A percentile compares a stretch with the other conserved stretches of the same genome.
phyloP scores from a whole-genome alignment of 2,329 filamentous ascomycete genomes.

The Ilyonectria sp. region DNA sequence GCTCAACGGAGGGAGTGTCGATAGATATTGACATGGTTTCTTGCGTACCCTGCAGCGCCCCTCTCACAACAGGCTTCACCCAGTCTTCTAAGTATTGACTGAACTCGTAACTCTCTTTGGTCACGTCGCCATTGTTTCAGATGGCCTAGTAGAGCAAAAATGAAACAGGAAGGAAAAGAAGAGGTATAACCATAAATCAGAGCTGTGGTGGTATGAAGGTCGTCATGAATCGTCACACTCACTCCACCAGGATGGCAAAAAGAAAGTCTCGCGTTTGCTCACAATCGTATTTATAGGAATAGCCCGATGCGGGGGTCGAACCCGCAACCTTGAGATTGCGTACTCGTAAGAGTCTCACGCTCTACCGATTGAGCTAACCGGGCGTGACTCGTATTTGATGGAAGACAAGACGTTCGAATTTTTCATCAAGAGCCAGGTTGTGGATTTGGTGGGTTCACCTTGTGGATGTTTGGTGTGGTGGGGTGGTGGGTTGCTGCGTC shows the following conservation, averaged over 20 bases:
- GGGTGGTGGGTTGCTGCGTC: background rate
- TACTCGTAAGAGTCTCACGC: conserved; percentile 74
- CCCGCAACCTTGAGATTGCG: conserved; percentile 69
- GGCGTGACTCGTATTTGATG: conserved; percentile 38
- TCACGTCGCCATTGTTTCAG: too few relatives aligned
- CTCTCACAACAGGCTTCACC: too few relatives aligned
- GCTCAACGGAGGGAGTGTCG: too few relatives aligned
- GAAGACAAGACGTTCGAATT: background rate
- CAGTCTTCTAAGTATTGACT: too few relatives aligned
- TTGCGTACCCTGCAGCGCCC: too few relatives aligned
- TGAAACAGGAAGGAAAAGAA: too few relatives aligned
- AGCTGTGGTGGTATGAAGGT: too few relatives aligned
- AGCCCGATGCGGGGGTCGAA: conserved; percentile 64
- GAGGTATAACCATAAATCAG: too few relatives aligned
- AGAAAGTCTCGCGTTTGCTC: conserved; percentile 9
- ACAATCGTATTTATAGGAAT: conserved; percentile 13
- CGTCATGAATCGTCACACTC: too few relatives aligned
- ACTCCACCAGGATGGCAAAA: background rate
- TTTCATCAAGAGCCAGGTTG: background rate
- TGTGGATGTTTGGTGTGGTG: background rate
- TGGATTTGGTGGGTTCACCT: background rate
- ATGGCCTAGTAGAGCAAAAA: too few relatives aligned
- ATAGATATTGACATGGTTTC: too few relatives aligned
- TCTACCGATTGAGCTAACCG: conserved; percentile 64
- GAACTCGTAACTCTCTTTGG: too few relatives aligned